These are phyloP conservation scores for Dipteronia sinensis DNA, from an alignment of 345 rosid genomes.

Conservation along the genomic window DNA sequence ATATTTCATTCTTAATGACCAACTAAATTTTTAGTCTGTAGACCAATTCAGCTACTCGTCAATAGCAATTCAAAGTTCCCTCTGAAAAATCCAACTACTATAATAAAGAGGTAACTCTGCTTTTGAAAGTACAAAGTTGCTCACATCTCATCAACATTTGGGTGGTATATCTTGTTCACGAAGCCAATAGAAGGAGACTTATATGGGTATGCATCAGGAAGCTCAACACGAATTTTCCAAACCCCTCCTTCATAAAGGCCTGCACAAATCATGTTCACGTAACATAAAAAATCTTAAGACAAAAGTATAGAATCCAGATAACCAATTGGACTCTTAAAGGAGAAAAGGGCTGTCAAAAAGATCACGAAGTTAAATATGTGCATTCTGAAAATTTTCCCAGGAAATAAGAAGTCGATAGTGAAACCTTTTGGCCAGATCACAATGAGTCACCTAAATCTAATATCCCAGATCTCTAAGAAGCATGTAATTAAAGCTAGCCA, in stretches of 20 bases:
- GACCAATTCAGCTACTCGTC: not conserved
- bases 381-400: not conserved
- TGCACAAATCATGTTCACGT: slow-evolving; percentile 31
- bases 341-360: slow-evolving; percentile 1
- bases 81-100: not conserved
- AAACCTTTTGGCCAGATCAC: slow-evolving; percentile 3
- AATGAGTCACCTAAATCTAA: not conserved
- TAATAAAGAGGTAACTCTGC: not conserved
- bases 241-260: slow-evolving; percentile 76
- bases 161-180: slow-evolving; percentile 76
- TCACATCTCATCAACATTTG: slow-evolving; percentile 78
- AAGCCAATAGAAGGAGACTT: slow-evolving; percentile 78
- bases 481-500: not conserved
- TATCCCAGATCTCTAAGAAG: not conserved
- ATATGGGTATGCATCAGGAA: slow-evolving; percentile 79
- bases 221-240: slow-evolving; percentile 74
- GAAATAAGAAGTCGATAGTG: not conserved
- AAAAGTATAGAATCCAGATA: not conserved
- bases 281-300: not conserved
- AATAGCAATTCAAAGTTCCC: not conserved
- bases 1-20: not conserved
- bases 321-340: not conserved
- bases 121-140: slow-evolving; percentile 28
- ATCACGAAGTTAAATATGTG: slow-evolving; percentile 11
- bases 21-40: not conserved